Conservation (phyloP, 2,329 filamentous ascomycete genomes). For the Talaromyces sp. region DNA sequence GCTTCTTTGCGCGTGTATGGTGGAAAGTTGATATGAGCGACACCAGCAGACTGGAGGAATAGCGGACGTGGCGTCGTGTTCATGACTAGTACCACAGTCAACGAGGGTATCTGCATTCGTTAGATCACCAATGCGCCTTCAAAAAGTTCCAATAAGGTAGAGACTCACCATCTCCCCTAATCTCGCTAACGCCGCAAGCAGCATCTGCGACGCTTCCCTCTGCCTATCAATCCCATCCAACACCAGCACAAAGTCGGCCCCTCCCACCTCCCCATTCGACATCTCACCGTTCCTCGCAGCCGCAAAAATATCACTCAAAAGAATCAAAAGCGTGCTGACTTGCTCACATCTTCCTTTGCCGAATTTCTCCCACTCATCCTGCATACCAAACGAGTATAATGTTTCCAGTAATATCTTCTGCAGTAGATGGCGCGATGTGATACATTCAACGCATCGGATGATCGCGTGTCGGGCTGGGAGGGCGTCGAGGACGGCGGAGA, state of each 20-base stretch:
- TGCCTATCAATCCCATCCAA: slow-evolving; percentile 85
- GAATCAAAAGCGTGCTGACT: slow-evolving; percentile 69
- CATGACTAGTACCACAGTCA: slow-evolving; percentile 74
- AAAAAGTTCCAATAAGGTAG: too few species aligned
- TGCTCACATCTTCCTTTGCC: slow-evolving; percentile 69
- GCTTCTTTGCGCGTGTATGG: slow-evolving; percentile 79
- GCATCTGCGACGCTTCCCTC: slow-evolving; percentile 71
- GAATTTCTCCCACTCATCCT: slow-evolving; percentile 44
- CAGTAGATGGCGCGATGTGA: slow-evolving; percentile 45
- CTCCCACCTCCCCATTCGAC: slow-evolving; percentile 17
- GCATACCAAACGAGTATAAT: slow-evolving; percentile 34
- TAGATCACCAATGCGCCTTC: background rate
- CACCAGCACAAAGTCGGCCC: slow-evolving; percentile 70
- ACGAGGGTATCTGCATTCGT: slow-evolving; percentile 64
- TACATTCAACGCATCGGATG: slow-evolving; percentile 45
- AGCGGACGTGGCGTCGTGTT: slow-evolving; percentile 64
- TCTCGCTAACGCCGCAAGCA: slow-evolving; percentile 76
- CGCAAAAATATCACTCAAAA: slow-evolving; percentile 54
- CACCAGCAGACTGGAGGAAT: slow-evolving; percentile 65
- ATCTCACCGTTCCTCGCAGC: slow-evolving; percentile 23
- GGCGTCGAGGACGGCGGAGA: slow-evolving; percentile 60
- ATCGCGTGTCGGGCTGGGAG: slow-evolving; percentile 49
- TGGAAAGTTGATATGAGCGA: slow-evolving; percentile 77
- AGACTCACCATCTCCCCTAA: slow-evolving; percentile 71
- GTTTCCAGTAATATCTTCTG: slow-evolving; percentile 45